These are phyloP conservation scores for Ramaria sp. DNA, from an alignment of 768 basidiomycete species.

Conservation along the genomic window DNA sequence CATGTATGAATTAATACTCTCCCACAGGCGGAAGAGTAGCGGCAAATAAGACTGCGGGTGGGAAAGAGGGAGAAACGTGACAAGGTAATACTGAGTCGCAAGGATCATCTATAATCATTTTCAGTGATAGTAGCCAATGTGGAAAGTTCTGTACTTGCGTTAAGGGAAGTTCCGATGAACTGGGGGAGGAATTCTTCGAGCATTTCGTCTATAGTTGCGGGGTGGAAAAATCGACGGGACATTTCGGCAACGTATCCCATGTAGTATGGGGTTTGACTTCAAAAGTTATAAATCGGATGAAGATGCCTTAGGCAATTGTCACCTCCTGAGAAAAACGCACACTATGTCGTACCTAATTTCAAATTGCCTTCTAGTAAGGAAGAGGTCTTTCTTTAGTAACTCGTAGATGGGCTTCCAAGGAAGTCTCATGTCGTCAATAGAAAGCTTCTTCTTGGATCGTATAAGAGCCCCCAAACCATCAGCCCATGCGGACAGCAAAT, in stretches of 20 bases:
- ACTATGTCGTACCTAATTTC: constrained; percentile 53
- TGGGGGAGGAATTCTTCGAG: constrained; percentile 73
- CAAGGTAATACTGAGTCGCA: constrained; percentile 74
- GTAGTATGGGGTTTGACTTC: constrained; percentile 64
- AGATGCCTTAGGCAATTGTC: background rate
- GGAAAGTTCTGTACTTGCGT: constrained; percentile 18
- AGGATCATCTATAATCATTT: constrained; percentile 45
- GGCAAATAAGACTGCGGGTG: constrained; percentile 79
- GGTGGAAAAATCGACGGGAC: constrained; percentile 78
- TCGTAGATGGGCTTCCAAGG: constrained; percentile 76
- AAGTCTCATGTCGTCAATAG: constrained; percentile 68
- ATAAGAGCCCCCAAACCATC: constrained; percentile 51
- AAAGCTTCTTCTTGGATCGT: constrained; percentile 61
- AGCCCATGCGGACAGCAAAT: constrained; percentile 54
- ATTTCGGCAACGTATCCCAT: constrained; percentile 63
- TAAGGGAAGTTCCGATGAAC: constrained; percentile 62
- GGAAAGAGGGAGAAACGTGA: constrained; percentile 74
- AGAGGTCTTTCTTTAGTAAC: constrained; percentile 61
- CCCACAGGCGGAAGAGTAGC: constrained; percentile 80
- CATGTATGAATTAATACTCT: constrained; percentile 79
- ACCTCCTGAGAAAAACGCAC: background rate
- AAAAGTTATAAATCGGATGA: background rate
- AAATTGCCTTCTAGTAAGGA: constrained; percentile 64
- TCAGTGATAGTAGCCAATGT: background rate
- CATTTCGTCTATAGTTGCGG: constrained; percentile 79